Conservation (phyloP, 2,329 filamentous ascomycete genomes). For the Zopfia rhizophila region DNA sequence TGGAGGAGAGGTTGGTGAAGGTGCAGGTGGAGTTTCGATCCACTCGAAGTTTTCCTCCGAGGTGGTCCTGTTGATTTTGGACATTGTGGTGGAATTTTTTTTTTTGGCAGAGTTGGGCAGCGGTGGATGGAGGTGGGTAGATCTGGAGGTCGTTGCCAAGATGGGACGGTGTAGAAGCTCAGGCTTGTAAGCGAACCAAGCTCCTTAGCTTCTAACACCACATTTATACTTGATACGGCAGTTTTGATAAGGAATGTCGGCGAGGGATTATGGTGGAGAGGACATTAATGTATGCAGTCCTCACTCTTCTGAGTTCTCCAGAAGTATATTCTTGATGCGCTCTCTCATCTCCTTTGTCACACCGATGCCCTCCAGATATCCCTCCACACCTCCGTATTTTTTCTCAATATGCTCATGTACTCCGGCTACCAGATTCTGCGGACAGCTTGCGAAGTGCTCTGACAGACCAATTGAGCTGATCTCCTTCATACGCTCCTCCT, state of each 20-base stretch:
- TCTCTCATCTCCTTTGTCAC: conserved; percentile 50
- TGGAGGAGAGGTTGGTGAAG: conserved; percentile 60
- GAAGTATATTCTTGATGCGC: conserved; percentile 45
- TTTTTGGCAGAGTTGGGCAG: not conserved
- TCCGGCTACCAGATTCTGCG: conserved; percentile 69
- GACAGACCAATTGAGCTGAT: conserved; percentile 76
- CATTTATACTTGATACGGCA: not conserved
- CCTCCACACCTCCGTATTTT: conserved; percentile 72
- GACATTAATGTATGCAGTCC: conserved; percentile 9
- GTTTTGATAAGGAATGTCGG: conserved; percentile 19
- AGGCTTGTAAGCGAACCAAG: conserved; percentile 32
- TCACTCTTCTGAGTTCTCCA: conserved; percentile 26
- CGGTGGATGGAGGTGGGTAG: not conserved
- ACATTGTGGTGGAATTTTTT: conserved; percentile 46
- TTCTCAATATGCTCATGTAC: conserved; percentile 68
- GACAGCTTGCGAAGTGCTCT: conserved; percentile 73
- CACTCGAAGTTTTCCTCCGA: conserved; percentile 72
- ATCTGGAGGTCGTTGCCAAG: conserved; percentile 31
- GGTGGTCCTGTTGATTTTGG: conserved; percentile 47
- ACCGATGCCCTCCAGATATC: conserved; percentile 73
- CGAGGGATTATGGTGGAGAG: conserved; percentile 6
- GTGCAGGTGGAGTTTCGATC: conserved; percentile 70
- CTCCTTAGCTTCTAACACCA: conserved; percentile 19
- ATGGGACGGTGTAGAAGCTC: conserved; percentile 38
- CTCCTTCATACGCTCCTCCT: conserved; percentile 72